Evolutionary conservation across 768 basidiomycete genomes (phyloP), one percentile per base, ranked within the genome.

Genomic region (Tephrocybe sp.): DNA sequence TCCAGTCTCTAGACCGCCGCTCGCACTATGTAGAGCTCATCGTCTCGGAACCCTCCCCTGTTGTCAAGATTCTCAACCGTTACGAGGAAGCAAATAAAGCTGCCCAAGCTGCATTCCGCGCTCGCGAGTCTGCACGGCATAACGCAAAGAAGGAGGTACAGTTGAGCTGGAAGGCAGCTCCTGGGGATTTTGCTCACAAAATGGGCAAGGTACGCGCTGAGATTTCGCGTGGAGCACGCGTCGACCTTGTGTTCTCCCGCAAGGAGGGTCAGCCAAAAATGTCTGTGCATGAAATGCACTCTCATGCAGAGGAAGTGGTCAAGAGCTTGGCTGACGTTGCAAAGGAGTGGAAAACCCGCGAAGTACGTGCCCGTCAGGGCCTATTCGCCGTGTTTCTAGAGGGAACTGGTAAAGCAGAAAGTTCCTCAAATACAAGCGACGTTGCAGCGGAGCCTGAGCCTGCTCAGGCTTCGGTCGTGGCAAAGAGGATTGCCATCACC

Each of bases 161-260:
- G 66, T 60, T 92, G 38, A 81, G 83, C 11, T 92, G 89, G 87
- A 73, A 71, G 2, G 77, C 83, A 11, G 79, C 69, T 6, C 54
- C 63, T 25, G 78, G 74, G 6, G 91, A 93, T 58, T 58, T 84
- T 16, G 72, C 71, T 30, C 85, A 86, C 64, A 92, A 89, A 64
- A 51, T 92, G 27, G 71, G 69, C 45, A 84, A 83, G 63, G 77
- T 76, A 18, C 64, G 71, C 43, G 69, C 75, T 44, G 78, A 85
- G 31, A 65, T 93, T 47, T 78, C 77, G 56, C 80, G 80, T 54
- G 87, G 86, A 0, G 64, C 70, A 26, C 69, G 76, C 8, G 79
- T 91, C 49, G 72, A 78, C 47, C 56, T 93, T 22, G 67, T 77
- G 2, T 78, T 86, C 56, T 64, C 70, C 19, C 68, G 71, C 31